Evolutionary conservation across 495 filamentous ascomycete genomes (phyloP).

Genomic region (Aspergillus leporis): DNA sequence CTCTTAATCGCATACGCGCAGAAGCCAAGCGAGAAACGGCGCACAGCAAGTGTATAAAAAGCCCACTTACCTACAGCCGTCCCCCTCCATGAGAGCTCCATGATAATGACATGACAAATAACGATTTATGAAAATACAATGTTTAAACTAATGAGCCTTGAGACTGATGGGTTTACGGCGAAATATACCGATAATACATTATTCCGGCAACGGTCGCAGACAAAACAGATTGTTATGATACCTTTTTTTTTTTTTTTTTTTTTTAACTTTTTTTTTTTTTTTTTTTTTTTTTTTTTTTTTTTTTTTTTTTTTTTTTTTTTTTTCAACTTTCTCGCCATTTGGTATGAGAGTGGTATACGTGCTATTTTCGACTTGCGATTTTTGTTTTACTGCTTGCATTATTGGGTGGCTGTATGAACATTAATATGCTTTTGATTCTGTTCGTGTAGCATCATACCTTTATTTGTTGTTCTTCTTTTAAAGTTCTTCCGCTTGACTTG

Average conservation of each 20-base stretch:
- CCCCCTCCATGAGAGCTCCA: neutral
- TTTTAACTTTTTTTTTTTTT: constrained; percentile 4
- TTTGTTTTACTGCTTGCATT: neutral
- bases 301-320: neutral
- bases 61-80: too few relatives aligned
- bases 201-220: constrained; percentile 2
- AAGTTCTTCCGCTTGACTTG: too few relatives aligned
- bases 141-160: constrained; percentile 6
- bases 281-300: constrained; percentile 1
- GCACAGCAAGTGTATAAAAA: constrained; percentile 55
- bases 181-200: neutral
- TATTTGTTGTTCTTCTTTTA: neutral
- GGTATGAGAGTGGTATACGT: neutral
- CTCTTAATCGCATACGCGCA: constrained; percentile 89
- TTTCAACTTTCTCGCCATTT: neutral
- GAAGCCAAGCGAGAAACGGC: constrained; percentile 64
- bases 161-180: neutral
- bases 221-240: constrained; percentile 9
- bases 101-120: constrained; percentile 14
- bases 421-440: neutral
- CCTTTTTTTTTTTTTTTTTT: constrained; percentile 3
- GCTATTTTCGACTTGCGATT: neutral
- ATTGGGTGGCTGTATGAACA: constrained; percentile 6
- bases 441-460: neutral
- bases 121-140: constrained; percentile 16